A percentile compares a stretch with the other conserved stretches of the same genome.
Conservation (phyloP, 2,329 filamentous ascomycete genomes). For the Neurospora crassa region DNA sequence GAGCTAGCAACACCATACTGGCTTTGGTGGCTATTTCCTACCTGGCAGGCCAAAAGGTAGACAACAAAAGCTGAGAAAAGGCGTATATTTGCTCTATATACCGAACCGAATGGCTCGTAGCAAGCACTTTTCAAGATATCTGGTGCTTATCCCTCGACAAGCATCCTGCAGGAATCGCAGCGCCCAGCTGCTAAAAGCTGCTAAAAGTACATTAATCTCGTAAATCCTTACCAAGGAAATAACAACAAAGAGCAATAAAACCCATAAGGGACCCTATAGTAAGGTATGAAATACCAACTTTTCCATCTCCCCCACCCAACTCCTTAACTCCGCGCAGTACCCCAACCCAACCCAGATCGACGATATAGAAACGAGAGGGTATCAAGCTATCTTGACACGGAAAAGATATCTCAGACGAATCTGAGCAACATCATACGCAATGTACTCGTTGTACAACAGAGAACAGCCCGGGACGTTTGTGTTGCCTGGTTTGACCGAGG, state of each 20-base stretch:
- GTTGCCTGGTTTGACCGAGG: conserved; percentile 31
- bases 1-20: neutral
- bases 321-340: neutral
- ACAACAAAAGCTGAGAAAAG: neutral
- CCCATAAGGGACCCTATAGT: neutral
- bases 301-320: neutral
- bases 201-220: neutral
- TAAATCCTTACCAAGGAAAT: neutral
- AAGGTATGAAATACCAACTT: neutral
- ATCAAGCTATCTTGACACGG: conserved; percentile 38
- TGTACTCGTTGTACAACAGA: conserved; percentile 65
- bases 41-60: neutral
- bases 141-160: neutral
- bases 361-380: neutral
- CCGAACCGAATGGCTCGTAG: neutral
- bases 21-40: neutral
- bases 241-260: neutral
- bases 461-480: conserved; percentile 36
- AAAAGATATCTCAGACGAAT: conserved; percentile 62
- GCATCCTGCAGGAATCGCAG: neutral
- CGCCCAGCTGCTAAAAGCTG: neutral
- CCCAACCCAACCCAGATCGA: too few relatives aligned
- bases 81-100: neutral
- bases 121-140: neutral
- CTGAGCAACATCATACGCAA: conserved; percentile 60